Evolutionary conservation across 352 stramenopile species (phyloP), one percentile per base, ranked within the genome.

Genomic region (Phytophthora kernoviae): DNA sequence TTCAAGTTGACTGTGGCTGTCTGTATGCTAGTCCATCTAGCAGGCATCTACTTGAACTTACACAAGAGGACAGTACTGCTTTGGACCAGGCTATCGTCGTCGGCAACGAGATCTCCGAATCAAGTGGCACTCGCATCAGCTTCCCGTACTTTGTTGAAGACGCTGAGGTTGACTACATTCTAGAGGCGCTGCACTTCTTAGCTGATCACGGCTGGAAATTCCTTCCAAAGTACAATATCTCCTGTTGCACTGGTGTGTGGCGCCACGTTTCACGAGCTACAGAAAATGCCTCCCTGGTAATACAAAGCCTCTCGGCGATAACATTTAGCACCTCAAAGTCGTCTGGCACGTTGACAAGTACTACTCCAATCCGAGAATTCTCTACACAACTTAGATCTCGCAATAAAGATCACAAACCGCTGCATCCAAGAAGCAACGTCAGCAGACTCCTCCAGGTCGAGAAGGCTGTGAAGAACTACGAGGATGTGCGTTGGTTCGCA

Each of bases 221-320:
- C 15, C 74, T 99, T 33, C 88, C 87, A 17, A 78, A 94, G 42
- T 99, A 99, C 72, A 55, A 71, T 45, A 97, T 94, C 64, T 96
- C 98, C 74, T 82, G 97, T 68, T 77, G 91, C 14, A 98, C 90
- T 33, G 96, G 93, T 18, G 94, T 98, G 63, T 96, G 84, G 84
- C 77, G 79, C 22, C 85, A 96, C 62, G 55, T 39, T 12, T 68
- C 37, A 18, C 12, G 8, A 21, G 2, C 10, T 43, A 30, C 24
- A 6, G n/a, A 43, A n/a, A 12, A 4, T 39, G 3, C 9, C 33
- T 8, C 4, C 3, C 9, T n/a, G n/a, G n/a, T n/a, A n/a, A 39
- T n/a, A 5, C 4, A 39, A 8, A 39, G 33, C 9, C 33, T 39
- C 9, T 39, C 33, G 9, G 11, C 14, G 33, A 39, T 39, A 12